Percentiles rank a stretch among this genome's conserved stretches.
phyloP scores from a whole-genome alignment of 179 eudicot genomes.

The Drosera spatulata region DNA sequence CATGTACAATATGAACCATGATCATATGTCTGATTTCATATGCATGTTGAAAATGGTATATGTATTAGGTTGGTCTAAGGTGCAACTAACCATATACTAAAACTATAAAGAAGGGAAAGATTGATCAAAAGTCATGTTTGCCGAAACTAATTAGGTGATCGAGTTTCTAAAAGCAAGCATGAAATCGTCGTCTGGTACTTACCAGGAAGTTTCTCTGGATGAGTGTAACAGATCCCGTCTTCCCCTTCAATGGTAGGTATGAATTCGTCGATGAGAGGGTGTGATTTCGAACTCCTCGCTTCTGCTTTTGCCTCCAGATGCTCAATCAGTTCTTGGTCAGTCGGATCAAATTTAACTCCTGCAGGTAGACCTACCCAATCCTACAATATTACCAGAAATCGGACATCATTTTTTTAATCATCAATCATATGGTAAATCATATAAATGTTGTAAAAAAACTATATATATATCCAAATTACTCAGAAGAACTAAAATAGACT shows the following conservation, averaged over 20 bases:
- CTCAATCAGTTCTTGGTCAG: slow-evolving; percentile 63
- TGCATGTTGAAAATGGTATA: slow-evolving; percentile 1
- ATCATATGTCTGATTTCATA: no score
- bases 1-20: not conserved
- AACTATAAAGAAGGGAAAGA: slow-evolving; percentile 3
- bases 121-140: no score
- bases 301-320: slow-evolving; percentile 74
- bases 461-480: no score
- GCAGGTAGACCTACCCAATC: slow-evolving; percentile 76
- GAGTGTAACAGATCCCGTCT: slow-evolving; percentile 88
- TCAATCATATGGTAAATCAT: not conserved
- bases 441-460: no score
- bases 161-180: no score
- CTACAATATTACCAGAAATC: slow-evolving; percentile 5
- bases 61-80: slow-evolving; percentile 5
- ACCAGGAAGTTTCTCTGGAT: slow-evolving; percentile 94
- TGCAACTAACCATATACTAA: slow-evolving; percentile 8
- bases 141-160: no score
- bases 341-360: slow-evolving; percentile 94
- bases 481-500: no score
- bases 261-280: slow-evolving; percentile 76
- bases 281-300: slow-evolving; percentile 38
- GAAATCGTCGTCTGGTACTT: not conserved
- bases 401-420: not conserved
- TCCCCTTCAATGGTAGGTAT: slow-evolving; percentile 79